Evolutionary conservation across 768 basidiomycete species (phyloP), one percentile per base, ranked within the genome.

Genomic region (Hypholoma fasciculare): DNA sequence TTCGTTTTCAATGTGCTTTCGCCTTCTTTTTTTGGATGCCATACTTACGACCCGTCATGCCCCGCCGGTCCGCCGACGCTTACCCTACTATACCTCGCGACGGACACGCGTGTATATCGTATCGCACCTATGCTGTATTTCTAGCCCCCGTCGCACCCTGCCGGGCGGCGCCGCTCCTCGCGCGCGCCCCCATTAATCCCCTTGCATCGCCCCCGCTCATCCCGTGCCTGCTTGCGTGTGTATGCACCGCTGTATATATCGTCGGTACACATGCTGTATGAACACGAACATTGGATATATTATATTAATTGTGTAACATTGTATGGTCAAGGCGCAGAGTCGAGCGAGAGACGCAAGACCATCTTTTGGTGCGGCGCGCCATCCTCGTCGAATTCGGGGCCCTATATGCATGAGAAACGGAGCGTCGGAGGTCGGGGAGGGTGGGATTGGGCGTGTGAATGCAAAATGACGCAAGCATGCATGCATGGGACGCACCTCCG

Each of bases 281-380:
- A 23, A 23, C 23, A 23, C 23, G 30, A 34, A 34, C 30, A 34
- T 7, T 34, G 30, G 30, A 34, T 34, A 34, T 23, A 34, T 34
- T 34, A 9, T 34, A 34, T 34, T 34, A 34, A 34, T 34, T 56
- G 38, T 52, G 59, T 48, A 64, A 23, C n/a, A n/a, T n/a, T 61
- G 49, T 38, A 11, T 4, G 34, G 13, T 27, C 16, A 7, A 43
- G 36, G 37, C 52, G 54, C 54, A 40, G 50, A n/a, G n/a, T n/a
- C n/a, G 57, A 65, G 72, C 58, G 81, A 78, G 64, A 90, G 70
- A 61, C 73, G 77, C 63, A 81, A 72, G 59, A 87, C 79, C 91
- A 94, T 91, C 73, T 84, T 87, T 70, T 93, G 91, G 81, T 94
- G 92, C 57, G 89, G 91, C 67, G 83, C 91, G 34, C 91, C 92